phyloP scores from a whole-genome alignment of 1,284 basidiomycete species.

The Malassezia globosa region DNA sequence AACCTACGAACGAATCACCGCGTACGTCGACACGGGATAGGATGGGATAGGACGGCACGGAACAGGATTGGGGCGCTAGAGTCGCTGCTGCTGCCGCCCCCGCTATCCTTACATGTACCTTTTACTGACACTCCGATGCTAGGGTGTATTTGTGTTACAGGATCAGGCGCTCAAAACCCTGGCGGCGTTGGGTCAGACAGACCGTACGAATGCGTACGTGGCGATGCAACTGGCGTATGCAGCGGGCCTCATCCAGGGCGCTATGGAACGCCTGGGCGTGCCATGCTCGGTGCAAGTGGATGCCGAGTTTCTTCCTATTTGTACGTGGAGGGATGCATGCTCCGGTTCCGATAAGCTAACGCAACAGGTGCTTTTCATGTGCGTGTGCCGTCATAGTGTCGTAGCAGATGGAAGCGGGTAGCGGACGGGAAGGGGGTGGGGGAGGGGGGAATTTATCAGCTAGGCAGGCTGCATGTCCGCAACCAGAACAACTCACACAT shows the following conservation, averaged over 20 bases:
- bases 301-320: slow-evolving; percentile 7
- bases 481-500: too few species aligned
- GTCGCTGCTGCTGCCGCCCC: not conserved
- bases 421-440: too few species aligned
- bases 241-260: slow-evolving; percentile 17
- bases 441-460: too few species aligned
- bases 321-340: too few species aligned
- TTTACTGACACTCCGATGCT: not conserved
- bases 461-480: too few species aligned
- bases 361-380: too few species aligned
- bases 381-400: not conserved
- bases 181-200: slow-evolving; percentile 51
- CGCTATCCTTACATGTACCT: not conserved
- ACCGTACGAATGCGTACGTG: not conserved
- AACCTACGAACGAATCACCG: slow-evolving; percentile 87
- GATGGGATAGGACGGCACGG: not conserved
- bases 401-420: too few species aligned
- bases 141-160: slow-evolving; percentile 88
- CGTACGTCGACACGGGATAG: slow-evolving; percentile 52
- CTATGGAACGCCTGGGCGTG: slow-evolving; percentile 17
- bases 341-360: too few species aligned
- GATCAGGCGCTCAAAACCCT: slow-evolving; percentile 81
- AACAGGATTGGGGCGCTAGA: too few species aligned
- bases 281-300: slow-evolving; percentile 11
- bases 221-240: slow-evolving; percentile 16